These are phyloP conservation scores for Pseudozyma tsukubaensis DNA, from an alignment of 1,284 basidiomycete genomes.

Conservation along the genomic window DNA sequence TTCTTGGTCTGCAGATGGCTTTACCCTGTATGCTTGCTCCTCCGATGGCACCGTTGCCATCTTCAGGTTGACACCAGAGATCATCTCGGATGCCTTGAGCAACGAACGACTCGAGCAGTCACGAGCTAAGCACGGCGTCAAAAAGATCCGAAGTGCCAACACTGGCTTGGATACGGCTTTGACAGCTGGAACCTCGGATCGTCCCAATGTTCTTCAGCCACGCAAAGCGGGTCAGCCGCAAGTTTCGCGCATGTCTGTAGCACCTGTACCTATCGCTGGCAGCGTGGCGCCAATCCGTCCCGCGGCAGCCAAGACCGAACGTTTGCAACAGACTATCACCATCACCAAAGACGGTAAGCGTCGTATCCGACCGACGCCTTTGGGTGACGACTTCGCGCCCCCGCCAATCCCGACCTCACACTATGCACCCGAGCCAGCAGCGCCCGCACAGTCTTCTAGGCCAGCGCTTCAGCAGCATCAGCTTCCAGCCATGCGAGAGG, in stretches of 20 bases:
- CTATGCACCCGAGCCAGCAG: constrained; percentile 16
- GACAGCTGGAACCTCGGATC: constrained; percentile 20
- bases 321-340: constrained; percentile 68
- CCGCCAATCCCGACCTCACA: constrained; percentile 8
- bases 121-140: constrained; percentile 54
- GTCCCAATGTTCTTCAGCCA: constrained; percentile 63
- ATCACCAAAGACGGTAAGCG: constrained; percentile 74
- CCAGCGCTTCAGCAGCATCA: constrained; percentile 21
- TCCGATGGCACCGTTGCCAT: constrained; percentile 93
- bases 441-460: constrained; percentile 7
- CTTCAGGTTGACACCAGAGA: constrained; percentile 81
- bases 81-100: constrained; percentile 85
- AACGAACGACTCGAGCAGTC: constrained; percentile 72
- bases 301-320: constrained; percentile 28
- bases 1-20: constrained; percentile 89
- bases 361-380: constrained; percentile 74
- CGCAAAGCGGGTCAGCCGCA: constrained; percentile 55
- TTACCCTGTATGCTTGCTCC: constrained; percentile 91
- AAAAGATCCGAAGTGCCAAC: constrained; percentile 22
- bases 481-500: constrained; percentile 42
- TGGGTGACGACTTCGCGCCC: constrained; percentile 60
- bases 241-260: constrained; percentile 24
- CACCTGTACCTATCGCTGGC: constrained; percentile 32
- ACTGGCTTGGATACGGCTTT: constrained; percentile 2
- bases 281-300: constrained; percentile 23